A percentile compares a stretch with the other conserved stretches of the same genome.
These are phyloP conservation scores for Fagopyrum homotropicum DNA, from an alignment of 148 eudicot species.

Conservation along the genomic window DNA sequence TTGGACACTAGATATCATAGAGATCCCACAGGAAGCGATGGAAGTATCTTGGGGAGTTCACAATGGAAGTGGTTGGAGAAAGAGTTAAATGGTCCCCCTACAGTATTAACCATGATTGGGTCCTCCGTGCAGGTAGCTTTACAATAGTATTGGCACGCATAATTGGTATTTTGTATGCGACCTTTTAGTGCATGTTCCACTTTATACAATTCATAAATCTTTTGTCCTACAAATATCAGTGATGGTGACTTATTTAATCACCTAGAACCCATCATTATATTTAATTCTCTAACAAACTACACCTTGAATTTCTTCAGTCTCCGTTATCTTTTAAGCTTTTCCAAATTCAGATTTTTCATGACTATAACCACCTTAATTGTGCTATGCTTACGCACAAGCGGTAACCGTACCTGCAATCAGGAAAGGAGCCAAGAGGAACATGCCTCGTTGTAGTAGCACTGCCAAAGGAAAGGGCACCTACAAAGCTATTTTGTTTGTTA, in stretches of 20 bases:
- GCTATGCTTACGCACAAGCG: not conserved
- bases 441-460: not conserved
- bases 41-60: slow-evolving; percentile 51
- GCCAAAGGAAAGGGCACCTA: not conserved
- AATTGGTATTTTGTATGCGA: not conserved
- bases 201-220: not conserved
- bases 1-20: slow-evolving; percentile 72
- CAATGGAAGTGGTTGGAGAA: slow-evolving; percentile 73
- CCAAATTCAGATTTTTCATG: not conserved
- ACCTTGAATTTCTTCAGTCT: not conserved
- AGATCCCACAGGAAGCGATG: slow-evolving; percentile 64
- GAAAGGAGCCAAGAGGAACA: not conserved
- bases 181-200: not conserved
- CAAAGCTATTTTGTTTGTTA: not conserved
- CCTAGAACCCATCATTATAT: not conserved
- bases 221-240: not conserved
- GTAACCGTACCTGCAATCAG: not conserved
- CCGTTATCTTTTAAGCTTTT: not conserved
- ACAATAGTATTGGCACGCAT: not conserved
- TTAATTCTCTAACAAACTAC: not conserved
- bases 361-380: not conserved
- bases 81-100: slow-evolving; percentile 44
- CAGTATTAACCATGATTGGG: slow-evolving; percentile 56
- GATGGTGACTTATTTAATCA: not conserved
- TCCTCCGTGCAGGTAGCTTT: slow-evolving; percentile 64